Percentiles rank a stretch among this genome's conserved stretches.
Evolutionary conservation across 352 stramenopile species (phyloP).

Genomic region (Poterioochromonas sp.): DNA sequence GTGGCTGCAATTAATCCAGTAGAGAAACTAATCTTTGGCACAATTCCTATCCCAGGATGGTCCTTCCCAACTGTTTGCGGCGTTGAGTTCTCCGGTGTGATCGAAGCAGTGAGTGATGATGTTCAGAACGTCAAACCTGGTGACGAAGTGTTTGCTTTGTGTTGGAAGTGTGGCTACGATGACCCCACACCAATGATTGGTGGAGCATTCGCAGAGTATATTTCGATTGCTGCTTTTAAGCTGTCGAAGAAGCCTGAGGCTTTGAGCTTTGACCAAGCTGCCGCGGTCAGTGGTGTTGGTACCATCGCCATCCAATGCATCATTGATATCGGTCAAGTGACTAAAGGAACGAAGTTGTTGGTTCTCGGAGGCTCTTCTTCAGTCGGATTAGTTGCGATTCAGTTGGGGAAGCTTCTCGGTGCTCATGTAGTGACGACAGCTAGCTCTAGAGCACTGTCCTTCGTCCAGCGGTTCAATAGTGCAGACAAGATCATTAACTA

Average conservation of each 20-base stretch:
- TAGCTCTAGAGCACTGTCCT: constrained; percentile 31
- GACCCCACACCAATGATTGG: background rate
- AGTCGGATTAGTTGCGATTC: constrained; percentile 40
- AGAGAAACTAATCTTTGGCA: background rate
- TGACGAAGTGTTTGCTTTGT: constrained; percentile 41
- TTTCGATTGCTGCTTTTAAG: constrained; percentile 29
- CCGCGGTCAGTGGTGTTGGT: constrained; percentile 36
- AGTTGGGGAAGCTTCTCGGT: constrained; percentile 35
- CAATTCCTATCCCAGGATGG: no score
- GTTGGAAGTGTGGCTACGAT: constrained; percentile 34
- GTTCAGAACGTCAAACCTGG: constrained; percentile 31
- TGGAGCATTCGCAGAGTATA: constrained; percentile 38
- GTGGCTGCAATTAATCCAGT: background rate
- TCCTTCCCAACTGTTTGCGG: constrained; percentile 37
- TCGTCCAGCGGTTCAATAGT: constrained; percentile 36
- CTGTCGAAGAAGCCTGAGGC: constrained; percentile 35
- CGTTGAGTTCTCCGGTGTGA: constrained; percentile 39
- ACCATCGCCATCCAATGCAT: constrained; percentile 40
- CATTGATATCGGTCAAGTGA: constrained; percentile 21
- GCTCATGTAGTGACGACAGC: constrained; percentile 37
- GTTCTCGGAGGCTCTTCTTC: constrained; percentile 39
- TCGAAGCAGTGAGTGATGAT: constrained; percentile 23
- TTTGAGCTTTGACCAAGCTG: constrained; percentile 39
- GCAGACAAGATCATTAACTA: constrained; percentile 38
- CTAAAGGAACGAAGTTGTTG: constrained; percentile 34